phyloP scores from a whole-genome alignment of 2,329 filamentous ascomycete species.

The Botrytis elliptica region DNA sequence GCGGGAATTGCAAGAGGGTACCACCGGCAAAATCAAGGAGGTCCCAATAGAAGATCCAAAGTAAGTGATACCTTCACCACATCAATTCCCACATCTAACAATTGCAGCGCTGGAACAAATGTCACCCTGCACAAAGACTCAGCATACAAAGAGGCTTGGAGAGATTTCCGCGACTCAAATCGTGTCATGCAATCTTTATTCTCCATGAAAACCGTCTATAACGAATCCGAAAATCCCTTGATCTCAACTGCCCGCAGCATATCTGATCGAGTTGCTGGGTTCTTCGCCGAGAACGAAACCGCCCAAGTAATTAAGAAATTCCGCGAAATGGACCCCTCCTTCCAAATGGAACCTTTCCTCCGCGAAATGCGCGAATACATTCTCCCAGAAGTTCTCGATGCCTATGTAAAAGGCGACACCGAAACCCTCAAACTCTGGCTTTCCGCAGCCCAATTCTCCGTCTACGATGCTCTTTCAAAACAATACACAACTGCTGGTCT shows the following conservation, averaged over 20 bases:
- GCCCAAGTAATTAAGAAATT: slow-evolving; percentile 98
- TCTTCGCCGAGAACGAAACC: slow-evolving; percentile 98
- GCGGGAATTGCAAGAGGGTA: slow-evolving; percentile 60
- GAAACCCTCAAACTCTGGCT: slow-evolving; percentile 93
- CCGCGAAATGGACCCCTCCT: slow-evolving; percentile 89
- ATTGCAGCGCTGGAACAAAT: slow-evolving; percentile 82
- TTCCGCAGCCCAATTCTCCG: slow-evolving; percentile 91
- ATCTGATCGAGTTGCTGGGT: slow-evolving; percentile 87
- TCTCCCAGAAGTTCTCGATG: slow-evolving; percentile 92
- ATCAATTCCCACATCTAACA: slow-evolving; percentile 33
- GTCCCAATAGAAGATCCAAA: slow-evolving; percentile 79
- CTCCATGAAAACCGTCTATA: slow-evolving; percentile 80
- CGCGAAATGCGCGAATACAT: slow-evolving; percentile 98
- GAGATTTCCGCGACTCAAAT: slow-evolving; percentile 87
- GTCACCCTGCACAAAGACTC: slow-evolving; percentile 95
- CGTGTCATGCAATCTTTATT: slow-evolving; percentile 87
- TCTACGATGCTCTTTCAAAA: slow-evolving; percentile 94
- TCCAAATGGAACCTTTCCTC: slow-evolving; percentile 93
- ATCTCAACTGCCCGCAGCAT: slow-evolving; percentile 89
- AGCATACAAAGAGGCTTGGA: slow-evolving; percentile 98
- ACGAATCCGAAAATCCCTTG: slow-evolving; percentile 95
- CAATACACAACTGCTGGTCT: slow-evolving; percentile 93
- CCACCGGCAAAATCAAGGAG: slow-evolving; percentile 49
- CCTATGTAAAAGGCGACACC: slow-evolving; percentile 94
- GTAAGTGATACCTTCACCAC: slow-evolving; percentile 54